phyloP scores from a whole-genome alignment of 495 filamentous ascomycete species.

The Zalerion maritima region DNA sequence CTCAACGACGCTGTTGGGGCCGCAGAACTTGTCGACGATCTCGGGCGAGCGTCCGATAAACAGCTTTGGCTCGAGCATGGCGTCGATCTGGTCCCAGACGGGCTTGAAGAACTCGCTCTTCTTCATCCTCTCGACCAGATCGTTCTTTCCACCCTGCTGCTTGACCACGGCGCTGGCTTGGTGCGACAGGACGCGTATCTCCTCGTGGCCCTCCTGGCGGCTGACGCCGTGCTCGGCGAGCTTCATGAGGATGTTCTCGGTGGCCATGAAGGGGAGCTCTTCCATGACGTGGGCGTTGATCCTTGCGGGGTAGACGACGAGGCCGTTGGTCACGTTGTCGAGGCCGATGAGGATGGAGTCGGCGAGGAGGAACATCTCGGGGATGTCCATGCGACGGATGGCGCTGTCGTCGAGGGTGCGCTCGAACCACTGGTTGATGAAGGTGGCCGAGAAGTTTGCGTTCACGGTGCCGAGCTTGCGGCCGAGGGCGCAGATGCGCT shows the following conservation, averaged over 20 bases:
- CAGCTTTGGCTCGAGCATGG: slow-evolving; percentile 51
- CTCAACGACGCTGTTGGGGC: slow-evolving; percentile 14
- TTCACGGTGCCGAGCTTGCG: slow-evolving; percentile 52
- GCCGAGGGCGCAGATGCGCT: slow-evolving; percentile 67
- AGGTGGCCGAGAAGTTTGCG: slow-evolving; percentile 60
- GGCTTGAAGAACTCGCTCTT: slow-evolving; percentile 64
- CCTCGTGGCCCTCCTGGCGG: slow-evolving; percentile 84
- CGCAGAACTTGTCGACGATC: slow-evolving; percentile 34
- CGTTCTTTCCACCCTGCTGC: slow-evolving; percentile 61
- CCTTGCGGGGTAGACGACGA: slow-evolving; percentile 75
- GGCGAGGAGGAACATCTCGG: slow-evolving; percentile 68
- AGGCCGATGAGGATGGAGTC: slow-evolving; percentile 69
- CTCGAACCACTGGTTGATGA: slow-evolving; percentile 74
- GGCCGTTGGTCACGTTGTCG: slow-evolving; percentile 68
- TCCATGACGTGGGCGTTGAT: slow-evolving; percentile 55
- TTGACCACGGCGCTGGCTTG: slow-evolving; percentile 73
- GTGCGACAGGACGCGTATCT: slow-evolving; percentile 79
- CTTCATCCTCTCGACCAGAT: slow-evolving; percentile 70
- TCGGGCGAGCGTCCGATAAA: slow-evolving; percentile 52
- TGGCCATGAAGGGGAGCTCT: slow-evolving; percentile 85
- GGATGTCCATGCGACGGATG: slow-evolving; percentile 42
- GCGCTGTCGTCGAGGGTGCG: slow-evolving; percentile 35
- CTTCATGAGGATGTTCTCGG: slow-evolving; percentile 80
- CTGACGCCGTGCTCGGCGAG: slow-evolving; percentile 59
- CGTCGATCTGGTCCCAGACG: slow-evolving; percentile 62